A percentile compares a stretch with the other conserved stretches of the same genome.
Evolutionary conservation across 768 basidiomycete genomes (phyloP).

Genomic region (Chalciporus piperatus): DNA sequence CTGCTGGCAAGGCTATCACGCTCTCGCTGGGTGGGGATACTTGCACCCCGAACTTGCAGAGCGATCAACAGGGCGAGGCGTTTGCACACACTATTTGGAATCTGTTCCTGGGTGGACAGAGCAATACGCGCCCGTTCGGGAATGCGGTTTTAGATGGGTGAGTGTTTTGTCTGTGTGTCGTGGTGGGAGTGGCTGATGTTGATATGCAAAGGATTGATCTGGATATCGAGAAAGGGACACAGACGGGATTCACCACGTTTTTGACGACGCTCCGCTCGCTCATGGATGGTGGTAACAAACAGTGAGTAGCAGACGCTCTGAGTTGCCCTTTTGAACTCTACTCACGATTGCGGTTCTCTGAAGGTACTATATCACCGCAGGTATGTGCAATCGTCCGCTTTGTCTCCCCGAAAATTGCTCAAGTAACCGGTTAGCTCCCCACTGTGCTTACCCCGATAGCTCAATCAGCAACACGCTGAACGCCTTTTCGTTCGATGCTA

Average conservation of each 20-base stretch:
- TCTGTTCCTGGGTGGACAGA: constrained; percentile 67
- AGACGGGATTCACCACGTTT: constrained; percentile 32
- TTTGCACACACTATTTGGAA: constrained; percentile 71
- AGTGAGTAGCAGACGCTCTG: constrained; percentile 13
- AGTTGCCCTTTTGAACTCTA: not conserved
- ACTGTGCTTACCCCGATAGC: constrained; percentile 51
- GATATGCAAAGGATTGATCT: constrained; percentile 36
- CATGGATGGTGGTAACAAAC: constrained; percentile 29
- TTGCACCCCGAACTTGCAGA: constrained; percentile 58
- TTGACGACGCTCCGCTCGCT: constrained; percentile 25
- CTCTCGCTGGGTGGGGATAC: constrained; percentile 61
- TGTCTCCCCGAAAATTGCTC: not conserved
- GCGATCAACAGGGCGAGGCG: constrained; percentile 51
- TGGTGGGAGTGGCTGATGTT: no score
- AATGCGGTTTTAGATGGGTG: constrained; percentile 71
- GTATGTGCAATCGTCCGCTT: constrained; percentile 6
- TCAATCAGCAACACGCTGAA: constrained; percentile 42
- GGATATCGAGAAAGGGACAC: constrained; percentile 47
- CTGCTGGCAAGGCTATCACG: constrained; percentile 58
- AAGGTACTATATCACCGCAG: constrained; percentile 46
- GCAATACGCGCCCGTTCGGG: constrained; percentile 68
- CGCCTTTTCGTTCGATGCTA: constrained; percentile 43
- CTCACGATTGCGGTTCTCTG: constrained; percentile 3
- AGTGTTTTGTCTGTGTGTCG: not conserved
- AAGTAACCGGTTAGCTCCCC: constrained; percentile 25